phyloP scores from a whole-genome alignment of 176 grass and related monocot genomes.

The Zoysia pacifica region DNA sequence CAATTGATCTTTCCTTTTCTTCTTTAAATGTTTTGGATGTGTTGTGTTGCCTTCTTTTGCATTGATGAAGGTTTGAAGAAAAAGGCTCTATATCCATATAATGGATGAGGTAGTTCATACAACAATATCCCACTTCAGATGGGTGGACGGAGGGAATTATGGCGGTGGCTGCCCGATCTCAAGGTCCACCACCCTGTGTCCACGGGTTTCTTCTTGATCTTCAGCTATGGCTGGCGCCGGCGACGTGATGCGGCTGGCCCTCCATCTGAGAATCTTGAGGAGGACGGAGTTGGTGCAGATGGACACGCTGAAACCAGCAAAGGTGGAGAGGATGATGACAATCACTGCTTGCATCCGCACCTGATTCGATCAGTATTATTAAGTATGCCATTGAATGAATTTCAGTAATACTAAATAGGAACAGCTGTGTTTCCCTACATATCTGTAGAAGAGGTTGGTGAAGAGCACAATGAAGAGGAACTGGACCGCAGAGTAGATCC shows the following conservation, averaged over 20 bases:
- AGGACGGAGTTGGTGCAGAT: constrained; percentile 43
- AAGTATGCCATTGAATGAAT: not conserved
- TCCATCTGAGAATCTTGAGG: constrained; percentile 47
- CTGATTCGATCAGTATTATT: not conserved
- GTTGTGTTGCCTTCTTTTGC: not conserved
- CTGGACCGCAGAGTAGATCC: constrained; percentile 50
- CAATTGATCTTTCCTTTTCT: not conserved
- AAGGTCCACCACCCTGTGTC: not conserved
- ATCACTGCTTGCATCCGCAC: constrained; percentile 45
- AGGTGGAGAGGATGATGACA: constrained; percentile 59
- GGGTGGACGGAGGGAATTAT: not conserved
- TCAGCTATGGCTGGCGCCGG: not conserved
- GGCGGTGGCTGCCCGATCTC: constrained; percentile 25
- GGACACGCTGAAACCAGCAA: constrained; percentile 50
- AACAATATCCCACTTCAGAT: not conserved
- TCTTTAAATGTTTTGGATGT: not conserved
- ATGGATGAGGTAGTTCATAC: not conserved
- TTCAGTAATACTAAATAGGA: not conserved
- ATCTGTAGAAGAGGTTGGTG: constrained; percentile 60
- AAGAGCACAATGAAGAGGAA: constrained; percentile 57
- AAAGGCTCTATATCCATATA: not conserved
- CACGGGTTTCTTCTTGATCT: not conserved
- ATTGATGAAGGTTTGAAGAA: not conserved
- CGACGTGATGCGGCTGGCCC: not conserved
- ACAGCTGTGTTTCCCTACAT: not conserved